Percentiles rank a stretch among this genome's conserved stretches.
These are phyloP conservation scores for Colletotrichum sp. DNA, from an alignment of 2,329 filamentous ascomycete genomes.

Conservation along the genomic window DNA sequence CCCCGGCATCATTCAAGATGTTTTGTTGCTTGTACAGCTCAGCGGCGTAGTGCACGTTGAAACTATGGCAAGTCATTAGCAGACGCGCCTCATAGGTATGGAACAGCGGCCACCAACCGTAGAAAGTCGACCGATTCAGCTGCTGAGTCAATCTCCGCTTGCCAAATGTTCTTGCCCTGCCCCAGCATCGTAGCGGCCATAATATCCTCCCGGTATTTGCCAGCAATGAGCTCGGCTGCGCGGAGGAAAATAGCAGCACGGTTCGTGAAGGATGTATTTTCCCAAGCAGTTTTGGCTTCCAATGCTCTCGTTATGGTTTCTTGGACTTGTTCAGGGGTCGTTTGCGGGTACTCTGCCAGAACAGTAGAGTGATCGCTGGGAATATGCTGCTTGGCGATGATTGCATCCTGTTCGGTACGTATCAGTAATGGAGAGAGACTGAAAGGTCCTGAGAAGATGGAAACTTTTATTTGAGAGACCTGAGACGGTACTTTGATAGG, in stretches of 20 bases:
- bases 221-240: slow-evolving; percentile 87
- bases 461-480: neutral
- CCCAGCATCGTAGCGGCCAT: slow-evolving; percentile 96
- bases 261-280: slow-evolving; percentile 85
- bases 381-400: neutral
- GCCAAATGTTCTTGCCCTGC: slow-evolving; percentile 98
- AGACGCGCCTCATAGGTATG: too few relatives aligned
- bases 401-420: neutral
- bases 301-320: slow-evolving; percentile 84
- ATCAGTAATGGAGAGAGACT: neutral
- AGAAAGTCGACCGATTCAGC: slow-evolving; percentile 93
- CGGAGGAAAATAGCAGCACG: slow-evolving; percentile 93
- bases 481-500: neutral
- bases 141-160: slow-evolving; percentile 96
- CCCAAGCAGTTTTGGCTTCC: slow-evolving; percentile 84
- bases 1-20: slow-evolving; percentile 77
- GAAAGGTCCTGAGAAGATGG: fast-evolving
- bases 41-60: slow-evolving; percentile 93
- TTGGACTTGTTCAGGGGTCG: slow-evolving; percentile 76
- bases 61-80: slow-evolving; percentile 37
- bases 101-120: slow-evolving; percentile 40
- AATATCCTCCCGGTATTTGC: slow-evolving; percentile 94
- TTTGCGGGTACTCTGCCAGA: slow-evolving; percentile 85
- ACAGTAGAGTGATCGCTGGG: slow-evolving; percentile 79
- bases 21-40: slow-evolving; percentile 90